Conservation (phyloP, 1,284 basidiomycete species). For the Leccinum pachyderme region DNA sequence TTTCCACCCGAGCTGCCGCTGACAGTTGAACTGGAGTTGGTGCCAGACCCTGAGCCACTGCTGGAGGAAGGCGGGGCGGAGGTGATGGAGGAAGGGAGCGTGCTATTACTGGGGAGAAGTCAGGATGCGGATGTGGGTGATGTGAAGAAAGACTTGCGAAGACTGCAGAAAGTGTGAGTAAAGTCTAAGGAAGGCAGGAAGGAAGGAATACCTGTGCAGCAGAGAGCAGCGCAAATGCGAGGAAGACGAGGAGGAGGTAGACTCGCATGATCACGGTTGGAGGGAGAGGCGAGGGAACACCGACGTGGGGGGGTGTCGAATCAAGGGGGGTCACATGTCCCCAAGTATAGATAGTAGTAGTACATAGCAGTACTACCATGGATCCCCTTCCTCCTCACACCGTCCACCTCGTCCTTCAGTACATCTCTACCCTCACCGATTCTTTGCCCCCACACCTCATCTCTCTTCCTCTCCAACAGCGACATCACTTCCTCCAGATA, state of each 20-base stretch:
- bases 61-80: conserved; percentile 35
- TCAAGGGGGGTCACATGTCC: conserved; percentile 11
- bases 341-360: too few species aligned
- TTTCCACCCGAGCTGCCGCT: conserved; percentile 19
- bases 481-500: conserved; percentile 64
- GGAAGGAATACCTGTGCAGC: conserved; percentile 27
- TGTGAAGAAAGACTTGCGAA: conserved; percentile 25
- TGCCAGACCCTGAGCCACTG: conserved; percentile 26
- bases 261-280: conserved; percentile 28
- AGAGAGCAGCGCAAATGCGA: conserved; percentile 26
- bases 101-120: conserved; percentile 40
- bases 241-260: conserved; percentile 17
- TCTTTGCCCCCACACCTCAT: conserved; percentile 60
- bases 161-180: conserved; percentile 18
- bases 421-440: conserved; percentile 52
- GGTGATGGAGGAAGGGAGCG: conserved; percentile 43
- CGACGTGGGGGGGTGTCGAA: conserved; percentile 1
- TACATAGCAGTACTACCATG: conserved; percentile 9
- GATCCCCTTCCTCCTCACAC: conserved; percentile 19
- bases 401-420: conserved; percentile 51
- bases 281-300: not conserved
- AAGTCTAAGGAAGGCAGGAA: not conserved
- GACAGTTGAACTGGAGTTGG: conserved; percentile 22
- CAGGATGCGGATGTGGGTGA: conserved; percentile 33
- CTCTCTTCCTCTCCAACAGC: conserved; percentile 56